phyloP scores from a whole-genome alignment of 495 filamentous ascomycete genomes.

The Polyplosphaeria fusca region DNA sequence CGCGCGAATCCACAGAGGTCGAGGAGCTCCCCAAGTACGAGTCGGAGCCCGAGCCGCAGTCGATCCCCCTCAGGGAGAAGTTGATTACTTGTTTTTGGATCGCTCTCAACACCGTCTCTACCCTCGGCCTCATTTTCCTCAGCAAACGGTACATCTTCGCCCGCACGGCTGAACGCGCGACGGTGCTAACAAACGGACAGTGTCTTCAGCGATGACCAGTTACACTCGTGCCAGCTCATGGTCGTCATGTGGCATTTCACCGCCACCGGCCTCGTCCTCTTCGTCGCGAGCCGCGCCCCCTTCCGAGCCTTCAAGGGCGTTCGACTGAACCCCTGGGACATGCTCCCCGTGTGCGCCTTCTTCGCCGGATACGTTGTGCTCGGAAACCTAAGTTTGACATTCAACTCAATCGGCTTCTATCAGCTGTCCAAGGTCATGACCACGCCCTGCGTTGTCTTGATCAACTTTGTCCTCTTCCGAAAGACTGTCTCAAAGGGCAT shows the following conservation, averaged over 20 bases:
- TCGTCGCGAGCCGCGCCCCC: slow-evolving; percentile 34
- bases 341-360: slow-evolving; percentile 43
- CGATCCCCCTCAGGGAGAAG: slow-evolving; percentile 29
- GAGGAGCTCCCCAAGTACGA: slow-evolving; percentile 30
- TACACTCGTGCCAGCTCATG: slow-evolving; percentile 33
- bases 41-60: slow-evolving; percentile 3
- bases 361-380: slow-evolving; percentile 44
- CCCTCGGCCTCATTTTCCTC: slow-evolving; percentile 30
- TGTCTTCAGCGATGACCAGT: slow-evolving; percentile 33
- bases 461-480: slow-evolving; percentile 40
- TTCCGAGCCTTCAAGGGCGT: slow-evolving; percentile 42
- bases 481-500: slow-evolving; percentile 40
- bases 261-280: slow-evolving; percentile 41
- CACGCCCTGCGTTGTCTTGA: slow-evolving; percentile 41
- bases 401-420: slow-evolving; percentile 45
- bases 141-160: slow-evolving; percentile 28
- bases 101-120: slow-evolving; percentile 30
- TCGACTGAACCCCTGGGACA: slow-evolving; percentile 39
- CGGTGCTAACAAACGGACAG: slow-evolving; percentile 21
- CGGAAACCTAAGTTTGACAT: slow-evolving; percentile 42
- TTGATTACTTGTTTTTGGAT: slow-evolving; percentile 33
- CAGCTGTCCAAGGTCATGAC: slow-evolving; percentile 45
- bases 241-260: slow-evolving; percentile 44
- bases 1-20: slow-evolving; percentile 19
- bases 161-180: not conserved